phyloP scores from a whole-genome alignment of 1,284 basidiomycete species.

The Ganoderma lucidum region DNA sequence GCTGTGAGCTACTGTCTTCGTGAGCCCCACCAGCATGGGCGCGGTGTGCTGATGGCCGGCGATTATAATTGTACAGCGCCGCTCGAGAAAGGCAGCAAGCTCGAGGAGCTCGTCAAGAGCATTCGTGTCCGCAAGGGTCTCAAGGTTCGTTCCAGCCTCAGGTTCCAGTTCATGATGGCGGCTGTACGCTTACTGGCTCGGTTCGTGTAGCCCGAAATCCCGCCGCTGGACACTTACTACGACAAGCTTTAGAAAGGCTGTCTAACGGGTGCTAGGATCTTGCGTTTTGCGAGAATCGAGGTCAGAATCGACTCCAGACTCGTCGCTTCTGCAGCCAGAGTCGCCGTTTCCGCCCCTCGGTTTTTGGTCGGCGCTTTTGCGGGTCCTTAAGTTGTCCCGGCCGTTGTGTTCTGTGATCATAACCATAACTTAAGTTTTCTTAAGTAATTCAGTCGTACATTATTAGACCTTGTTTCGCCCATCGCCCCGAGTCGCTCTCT shows the following conservation, averaged over 20 bases:
- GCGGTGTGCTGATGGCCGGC: constrained; percentile 4
- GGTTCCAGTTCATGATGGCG: neutral
- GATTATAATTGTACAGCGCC: constrained; percentile 55
- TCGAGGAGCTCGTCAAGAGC: constrained; percentile 83
- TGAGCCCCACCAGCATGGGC: constrained; percentile 35
- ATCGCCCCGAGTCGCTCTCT: no score
- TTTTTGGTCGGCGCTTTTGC: no score
- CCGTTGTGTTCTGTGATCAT: no score
- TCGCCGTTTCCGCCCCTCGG: no score
- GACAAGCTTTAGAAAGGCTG: constrained; percentile 68
- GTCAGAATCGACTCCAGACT: no score
- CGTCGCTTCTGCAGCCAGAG: no score
- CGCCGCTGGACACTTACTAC: constrained; percentile 87
- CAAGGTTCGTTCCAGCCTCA: constrained; percentile 60
- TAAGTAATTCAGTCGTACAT: no score
- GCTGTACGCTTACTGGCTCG: constrained; percentile 23
- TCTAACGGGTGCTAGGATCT: constrained; percentile 30
- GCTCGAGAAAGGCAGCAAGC: constrained; percentile 88
- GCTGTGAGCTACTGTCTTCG: constrained; percentile 59
- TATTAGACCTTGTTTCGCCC: no score
- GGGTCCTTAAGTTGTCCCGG: no score
- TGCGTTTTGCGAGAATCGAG: no score
- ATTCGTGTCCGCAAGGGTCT: constrained; percentile 96
- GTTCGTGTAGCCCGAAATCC: constrained; percentile 77
- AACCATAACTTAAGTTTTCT: no score